phyloP scores from a whole-genome alignment of 306 rosid species.

The Begonia peltatifolia region DNA sequence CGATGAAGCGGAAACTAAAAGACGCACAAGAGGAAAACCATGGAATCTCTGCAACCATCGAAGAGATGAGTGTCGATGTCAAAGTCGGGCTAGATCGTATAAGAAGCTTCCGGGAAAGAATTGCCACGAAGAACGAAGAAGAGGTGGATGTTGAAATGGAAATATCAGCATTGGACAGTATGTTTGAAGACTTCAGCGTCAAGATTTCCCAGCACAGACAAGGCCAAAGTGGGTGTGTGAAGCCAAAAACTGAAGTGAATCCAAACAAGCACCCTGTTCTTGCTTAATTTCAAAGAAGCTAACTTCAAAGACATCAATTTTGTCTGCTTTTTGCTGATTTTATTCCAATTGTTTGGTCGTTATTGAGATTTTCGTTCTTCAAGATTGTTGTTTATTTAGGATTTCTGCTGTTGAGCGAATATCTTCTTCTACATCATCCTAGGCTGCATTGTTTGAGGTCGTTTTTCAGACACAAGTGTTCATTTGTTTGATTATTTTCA shows the following conservation, averaged over 20 bases:
- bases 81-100: slow-evolving; percentile 37
- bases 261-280: slow-evolving; percentile 4
- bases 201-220: slow-evolving; percentile 31
- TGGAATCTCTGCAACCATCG: slow-evolving; percentile 27
- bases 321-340: too few relatives aligned
- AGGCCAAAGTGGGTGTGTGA: slow-evolving; percentile 16
- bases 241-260: slow-evolving; percentile 8
- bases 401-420: too few relatives aligned
- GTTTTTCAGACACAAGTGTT: too few relatives aligned
- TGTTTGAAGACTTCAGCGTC: slow-evolving; percentile 28
- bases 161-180: slow-evolving; percentile 36
- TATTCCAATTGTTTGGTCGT: too few relatives aligned
- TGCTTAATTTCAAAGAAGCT: slow-evolving; percentile 8
- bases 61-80: slow-evolving; percentile 43
- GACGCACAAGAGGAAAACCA: slow-evolving; percentile 39
- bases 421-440: too few relatives aligned
- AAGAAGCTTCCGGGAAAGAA: slow-evolving; percentile 27
- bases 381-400: too few relatives aligned
- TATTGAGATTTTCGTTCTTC: too few relatives aligned
- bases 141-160: slow-evolving; percentile 18
- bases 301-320: too few relatives aligned
- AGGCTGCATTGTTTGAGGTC: too few relatives aligned
- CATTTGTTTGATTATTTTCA: too few relatives aligned
- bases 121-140: slow-evolving; percentile 8
- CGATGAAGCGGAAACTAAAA: slow-evolving; percentile 41